Evolutionary conservation across 306 rosid genomes (phyloP).

Genomic region (Notholithocarpus densiflorus): DNA sequence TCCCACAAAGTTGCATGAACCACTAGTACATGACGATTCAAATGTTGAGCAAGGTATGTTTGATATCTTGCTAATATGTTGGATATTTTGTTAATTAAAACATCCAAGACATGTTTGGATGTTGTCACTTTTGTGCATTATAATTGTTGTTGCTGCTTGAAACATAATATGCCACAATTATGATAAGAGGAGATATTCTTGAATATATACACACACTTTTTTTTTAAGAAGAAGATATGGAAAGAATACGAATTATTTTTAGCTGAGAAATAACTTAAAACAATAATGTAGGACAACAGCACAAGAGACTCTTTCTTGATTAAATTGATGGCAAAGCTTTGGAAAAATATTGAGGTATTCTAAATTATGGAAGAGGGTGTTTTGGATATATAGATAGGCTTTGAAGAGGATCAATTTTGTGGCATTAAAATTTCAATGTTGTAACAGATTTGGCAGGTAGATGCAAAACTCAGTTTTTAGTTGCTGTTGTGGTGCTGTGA

Average conservation of each 20-base stretch:
- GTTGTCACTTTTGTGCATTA: neutral
- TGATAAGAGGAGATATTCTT: no score
- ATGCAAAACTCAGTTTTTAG: neutral
- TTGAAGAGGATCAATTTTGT: neutral
- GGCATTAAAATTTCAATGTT: neutral
- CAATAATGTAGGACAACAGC: neutral
- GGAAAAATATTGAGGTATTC: neutral
- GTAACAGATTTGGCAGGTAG: neutral
- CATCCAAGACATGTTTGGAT: neutral
- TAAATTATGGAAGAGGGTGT: neutral
- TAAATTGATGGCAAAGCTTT: neutral
- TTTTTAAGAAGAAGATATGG: neutral
- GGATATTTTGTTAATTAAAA: neutral
- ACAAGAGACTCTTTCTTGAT: neutral
- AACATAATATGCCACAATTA: neutral
- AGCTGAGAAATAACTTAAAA: neutral
- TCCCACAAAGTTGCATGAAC: conserved; percentile 71
- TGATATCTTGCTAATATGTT: no score
- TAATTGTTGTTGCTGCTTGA: neutral
- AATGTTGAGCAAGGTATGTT: conserved; percentile 52
- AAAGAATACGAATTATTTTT: neutral
- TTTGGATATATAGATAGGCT: neutral
- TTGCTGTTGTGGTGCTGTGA: neutral
- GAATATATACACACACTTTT: no score
- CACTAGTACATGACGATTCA: conserved; percentile 40